Evolutionary conservation across 306 rosid species (phyloP).

Genomic region (apple (Malus domestica)): DNA sequence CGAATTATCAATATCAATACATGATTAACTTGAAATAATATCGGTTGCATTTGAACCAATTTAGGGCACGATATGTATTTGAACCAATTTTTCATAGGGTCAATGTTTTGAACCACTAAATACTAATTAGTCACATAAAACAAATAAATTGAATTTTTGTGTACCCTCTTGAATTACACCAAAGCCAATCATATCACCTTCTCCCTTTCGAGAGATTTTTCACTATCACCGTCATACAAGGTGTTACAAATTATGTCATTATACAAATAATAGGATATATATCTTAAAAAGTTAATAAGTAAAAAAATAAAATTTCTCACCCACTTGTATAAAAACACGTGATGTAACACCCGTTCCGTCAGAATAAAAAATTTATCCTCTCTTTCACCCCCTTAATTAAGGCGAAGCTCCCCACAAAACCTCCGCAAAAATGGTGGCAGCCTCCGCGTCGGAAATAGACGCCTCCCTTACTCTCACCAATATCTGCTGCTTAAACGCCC

Average conservation of each 20-base stretch:
- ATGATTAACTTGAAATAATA: fast-evolving
- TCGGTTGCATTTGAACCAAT: fast-evolving
- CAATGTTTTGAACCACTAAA: neutral
- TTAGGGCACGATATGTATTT: too few relatives aligned
- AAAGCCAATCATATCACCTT: neutral
- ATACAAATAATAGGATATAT: too few relatives aligned
- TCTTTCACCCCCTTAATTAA: constrained; percentile 1
- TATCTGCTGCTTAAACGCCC: constrained; percentile 64
- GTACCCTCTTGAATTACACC: neutral
- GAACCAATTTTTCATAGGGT: too few relatives aligned
- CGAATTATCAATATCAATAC: too few relatives aligned
- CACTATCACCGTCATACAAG: fast-evolving
- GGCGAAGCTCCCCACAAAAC: constrained; percentile 83
- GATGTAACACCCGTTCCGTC: fast-evolving
- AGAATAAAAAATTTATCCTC: too few relatives aligned
- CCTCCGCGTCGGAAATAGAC: constrained; percentile 68
- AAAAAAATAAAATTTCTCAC: too few relatives aligned
- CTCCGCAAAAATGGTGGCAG: constrained; percentile 76
- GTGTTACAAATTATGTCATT: too few relatives aligned
- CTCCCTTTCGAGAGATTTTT: neutral
- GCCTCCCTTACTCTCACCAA: constrained; percentile 55
- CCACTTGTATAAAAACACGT: too few relatives aligned
- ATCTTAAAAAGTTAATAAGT: too few relatives aligned
- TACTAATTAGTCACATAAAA: neutral
- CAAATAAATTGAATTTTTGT: neutral